Evolutionary conservation across 805 yeast genomes (phyloP).

Genomic region (Komagataella pseudopastoris): DNA sequence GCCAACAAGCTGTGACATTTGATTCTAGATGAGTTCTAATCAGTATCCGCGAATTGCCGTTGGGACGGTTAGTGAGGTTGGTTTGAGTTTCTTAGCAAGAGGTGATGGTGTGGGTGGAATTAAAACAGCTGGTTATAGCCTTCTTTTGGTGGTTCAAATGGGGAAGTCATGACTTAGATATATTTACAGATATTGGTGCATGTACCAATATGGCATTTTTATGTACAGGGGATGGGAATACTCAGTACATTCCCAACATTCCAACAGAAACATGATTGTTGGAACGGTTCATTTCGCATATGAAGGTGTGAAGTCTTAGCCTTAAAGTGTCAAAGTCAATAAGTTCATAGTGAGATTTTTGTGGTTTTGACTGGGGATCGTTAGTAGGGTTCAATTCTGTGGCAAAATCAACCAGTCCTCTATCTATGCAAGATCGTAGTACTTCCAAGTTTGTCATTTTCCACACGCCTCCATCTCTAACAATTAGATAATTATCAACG

Average conservation of each 20-base stretch:
- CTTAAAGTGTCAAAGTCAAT: neutral
- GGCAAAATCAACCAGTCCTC: constrained; percentile 34
- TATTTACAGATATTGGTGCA: neutral
- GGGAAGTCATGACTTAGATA: neutral
- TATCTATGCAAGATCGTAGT: constrained; percentile 36
- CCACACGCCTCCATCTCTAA: constrained; percentile 32
- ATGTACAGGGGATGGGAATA: neutral
- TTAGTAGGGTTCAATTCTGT: neutral
- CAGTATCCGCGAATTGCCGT: neutral
- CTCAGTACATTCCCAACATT: neutral
- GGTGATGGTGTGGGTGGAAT: neutral
- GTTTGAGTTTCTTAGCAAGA: neutral
- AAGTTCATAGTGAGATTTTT: neutral
- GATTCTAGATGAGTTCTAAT: neutral
- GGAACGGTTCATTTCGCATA: neutral
- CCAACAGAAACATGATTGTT: neutral
- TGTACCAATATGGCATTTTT: neutral
- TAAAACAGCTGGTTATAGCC: neutral
- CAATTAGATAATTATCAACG: constrained; percentile 37
- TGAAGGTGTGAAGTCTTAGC: neutral
- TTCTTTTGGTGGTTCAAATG: neutral
- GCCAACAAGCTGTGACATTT: neutral
- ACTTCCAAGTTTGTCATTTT: constrained; percentile 34
- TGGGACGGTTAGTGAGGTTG: neutral
- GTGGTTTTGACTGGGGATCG: neutral